Evolutionary conservation across 768 basidiomycete genomes (phyloP).

Genomic region (Mycena rosella): DNA sequence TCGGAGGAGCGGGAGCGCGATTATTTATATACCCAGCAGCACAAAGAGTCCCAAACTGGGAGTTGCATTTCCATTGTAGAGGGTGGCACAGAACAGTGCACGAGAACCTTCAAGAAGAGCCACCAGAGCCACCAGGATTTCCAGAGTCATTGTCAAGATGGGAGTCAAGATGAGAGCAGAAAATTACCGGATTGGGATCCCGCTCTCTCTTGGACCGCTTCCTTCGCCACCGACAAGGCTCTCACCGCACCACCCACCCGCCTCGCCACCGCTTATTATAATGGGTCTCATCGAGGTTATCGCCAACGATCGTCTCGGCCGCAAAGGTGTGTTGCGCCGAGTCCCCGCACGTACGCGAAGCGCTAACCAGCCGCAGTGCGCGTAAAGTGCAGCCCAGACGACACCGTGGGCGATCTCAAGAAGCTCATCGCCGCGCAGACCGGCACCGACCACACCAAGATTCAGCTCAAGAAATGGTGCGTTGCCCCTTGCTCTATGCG

Average conservation of each 20-base stretch:
- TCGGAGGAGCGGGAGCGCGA: background rate
- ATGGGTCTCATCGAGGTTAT: no score
- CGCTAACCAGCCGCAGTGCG: constrained; percentile 67
- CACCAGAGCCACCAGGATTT: no score
- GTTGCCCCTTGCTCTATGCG: constrained; percentile 41
- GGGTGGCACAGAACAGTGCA: background rate
- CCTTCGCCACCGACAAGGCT: constrained; percentile 40
- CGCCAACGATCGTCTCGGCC: constrained; percentile 94
- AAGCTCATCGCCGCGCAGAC: constrained; percentile 97
- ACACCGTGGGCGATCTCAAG: constrained; percentile 98
- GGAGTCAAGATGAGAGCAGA: background rate
- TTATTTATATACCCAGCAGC: background rate
- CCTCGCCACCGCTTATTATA: no score
- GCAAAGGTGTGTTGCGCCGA: constrained; percentile 74
- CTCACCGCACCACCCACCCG: constrained; percentile 64
- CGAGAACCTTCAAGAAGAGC: no score
- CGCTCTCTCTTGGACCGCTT: no score
- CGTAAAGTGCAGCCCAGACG: constrained; percentile 94
- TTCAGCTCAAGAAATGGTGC: constrained; percentile 97
- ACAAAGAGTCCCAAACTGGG: background rate
- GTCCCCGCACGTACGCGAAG: background rate
- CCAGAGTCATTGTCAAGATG: background rate
- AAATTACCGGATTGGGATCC: background rate
- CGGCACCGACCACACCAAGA: constrained; percentile 88
- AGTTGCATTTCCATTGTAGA: background rate